Conservation (phyloP, 805 yeast species). For the Candida pseudoglaebosa region DNA sequence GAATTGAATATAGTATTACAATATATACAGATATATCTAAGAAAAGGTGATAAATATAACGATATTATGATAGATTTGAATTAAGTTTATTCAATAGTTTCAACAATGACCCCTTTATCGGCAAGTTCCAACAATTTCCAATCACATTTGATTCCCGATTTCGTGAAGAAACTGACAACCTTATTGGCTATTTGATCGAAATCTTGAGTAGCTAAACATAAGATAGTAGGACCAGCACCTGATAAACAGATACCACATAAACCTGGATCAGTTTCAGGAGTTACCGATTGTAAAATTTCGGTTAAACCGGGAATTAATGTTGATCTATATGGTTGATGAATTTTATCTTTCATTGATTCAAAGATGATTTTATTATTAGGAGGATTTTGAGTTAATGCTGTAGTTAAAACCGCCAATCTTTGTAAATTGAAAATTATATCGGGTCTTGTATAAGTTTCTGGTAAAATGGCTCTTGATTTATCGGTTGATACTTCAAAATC, state of each 20-base stretch:
- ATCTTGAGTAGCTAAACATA: conserved; percentile 87
- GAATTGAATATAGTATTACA: not conserved
- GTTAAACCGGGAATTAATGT: conserved; percentile 87
- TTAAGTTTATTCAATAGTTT: conserved; percentile 5
- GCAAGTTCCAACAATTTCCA: conserved; percentile 89
- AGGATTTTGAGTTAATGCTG: conserved; percentile 81
- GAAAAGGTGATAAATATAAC: not conserved
- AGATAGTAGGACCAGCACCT: conserved; percentile 97
- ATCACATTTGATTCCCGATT: conserved; percentile 63
- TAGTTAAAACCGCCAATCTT: conserved; percentile 86
- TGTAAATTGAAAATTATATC: conserved; percentile 93
- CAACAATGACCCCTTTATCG: conserved; percentile 75
- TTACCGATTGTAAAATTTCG: conserved; percentile 72
- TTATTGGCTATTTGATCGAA: conserved; percentile 78
- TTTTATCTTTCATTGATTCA: conserved; percentile 93
- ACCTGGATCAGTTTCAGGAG: conserved; percentile 80
- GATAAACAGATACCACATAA: conserved; percentile 90
- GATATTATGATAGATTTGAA: not conserved
- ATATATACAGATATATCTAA: conserved; percentile 1
- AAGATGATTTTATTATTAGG: conserved; percentile 82
- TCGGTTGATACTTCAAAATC: conserved; percentile 94
- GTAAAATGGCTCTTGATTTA: conserved; percentile 84
- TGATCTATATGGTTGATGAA: conserved; percentile 97
- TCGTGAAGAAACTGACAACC: conserved; percentile 64
- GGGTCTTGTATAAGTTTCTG: conserved; percentile 66